Evolutionary conservation across 163 green algal species (phyloP), one percentile per base, ranked within the genome.

Genomic region (Prototheca wickerhamii): DNA sequence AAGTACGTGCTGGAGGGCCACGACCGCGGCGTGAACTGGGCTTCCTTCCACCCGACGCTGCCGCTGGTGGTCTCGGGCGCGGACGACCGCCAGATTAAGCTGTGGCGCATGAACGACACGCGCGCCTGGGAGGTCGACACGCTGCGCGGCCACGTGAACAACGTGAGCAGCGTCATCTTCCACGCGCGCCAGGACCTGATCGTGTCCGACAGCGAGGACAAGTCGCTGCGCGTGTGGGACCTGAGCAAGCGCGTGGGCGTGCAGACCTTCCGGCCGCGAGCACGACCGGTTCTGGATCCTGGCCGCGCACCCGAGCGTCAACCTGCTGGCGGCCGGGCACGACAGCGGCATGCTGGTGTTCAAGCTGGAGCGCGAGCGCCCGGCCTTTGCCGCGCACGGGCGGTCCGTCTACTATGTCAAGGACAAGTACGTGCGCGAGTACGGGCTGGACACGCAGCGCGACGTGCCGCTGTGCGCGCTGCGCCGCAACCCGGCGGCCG

Each of bases 91-190:
- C 91, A 97, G 71, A 91, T 99, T 70, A 99, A 99, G 82, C 86
- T 99, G 26, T 99, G 93, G 93, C 84, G 93, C 60, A 98, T 97
- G 85, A 98, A 98, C 68, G 91, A 99, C 76, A 97, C 82, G 66
- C 98, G 98, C 81, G 93, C 93, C 5, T 99, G 94, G 94, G 94
- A 99, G 82, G 93, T 99, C 63, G 94, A 99, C 83, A 98, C 94
- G 1, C 76, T 99, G 73, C 82, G 94, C 1, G 93, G 93, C 20
- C 94, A 99, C 81, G 91, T 95, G 57, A 99, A 99, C 91, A 99
- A 99, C 68, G 94, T 99, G 3, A 97, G 89, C 0, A 98, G 92
- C 76, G 92, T 98, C 46, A 90, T 98, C 75, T 99, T 99, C 84
- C 94, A 98, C 76, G 89, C 92, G 25, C 30, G 20, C 29, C 73